Percentiles rank a stretch among this genome's conserved stretches.
These are phyloP conservation scores for Irpex sp. DNA, from an alignment of 1,284 basidiomycete genomes.

Conservation along the genomic window DNA sequence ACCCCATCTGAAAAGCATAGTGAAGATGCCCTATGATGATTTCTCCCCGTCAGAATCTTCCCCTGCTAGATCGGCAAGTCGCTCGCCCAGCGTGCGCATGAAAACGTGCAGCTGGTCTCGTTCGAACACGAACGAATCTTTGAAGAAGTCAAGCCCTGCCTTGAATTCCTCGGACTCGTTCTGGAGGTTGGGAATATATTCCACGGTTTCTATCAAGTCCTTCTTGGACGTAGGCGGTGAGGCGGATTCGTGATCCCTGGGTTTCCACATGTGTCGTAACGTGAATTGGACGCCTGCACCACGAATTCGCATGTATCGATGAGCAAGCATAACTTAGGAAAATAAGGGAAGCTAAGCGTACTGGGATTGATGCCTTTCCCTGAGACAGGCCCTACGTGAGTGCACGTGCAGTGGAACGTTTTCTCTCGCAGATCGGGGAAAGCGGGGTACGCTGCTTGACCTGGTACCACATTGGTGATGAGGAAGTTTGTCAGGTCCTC, in stretches of 20 bases:
- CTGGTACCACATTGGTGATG: conserved; percentile 27
- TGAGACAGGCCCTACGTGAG: conserved; percentile 14
- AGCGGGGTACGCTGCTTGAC: conserved; percentile 19
- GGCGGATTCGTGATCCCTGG: background rate
- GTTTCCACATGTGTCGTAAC: conserved; percentile 4
- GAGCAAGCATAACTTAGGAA: background rate
- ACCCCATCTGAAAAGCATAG: background rate
- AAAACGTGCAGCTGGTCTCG: conserved; percentile 63
- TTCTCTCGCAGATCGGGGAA: conserved; percentile 27
- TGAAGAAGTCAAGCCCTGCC: conserved; percentile 56
- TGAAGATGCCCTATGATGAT: background rate
- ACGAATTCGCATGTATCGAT: background rate
- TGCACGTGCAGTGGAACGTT: conserved; percentile 30
- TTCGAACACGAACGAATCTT: conserved; percentile 61
- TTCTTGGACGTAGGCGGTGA: conserved; percentile 22
- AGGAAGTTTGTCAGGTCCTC: conserved; percentile 39
- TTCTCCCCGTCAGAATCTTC: conserved; percentile 31
- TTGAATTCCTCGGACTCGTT: conserved; percentile 53
- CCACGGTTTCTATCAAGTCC: conserved; percentile 45
- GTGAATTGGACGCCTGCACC: conserved; percentile 7
- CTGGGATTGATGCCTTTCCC: conserved; percentile 4
- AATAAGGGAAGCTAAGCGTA: background rate
- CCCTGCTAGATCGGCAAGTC: conserved; percentile 29
- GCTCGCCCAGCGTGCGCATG: conserved; percentile 51
- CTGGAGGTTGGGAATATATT: conserved; percentile 63